phyloP scores from a whole-genome alignment of 2,329 filamentous ascomycete genomes.

The Septoria linicola region DNA sequence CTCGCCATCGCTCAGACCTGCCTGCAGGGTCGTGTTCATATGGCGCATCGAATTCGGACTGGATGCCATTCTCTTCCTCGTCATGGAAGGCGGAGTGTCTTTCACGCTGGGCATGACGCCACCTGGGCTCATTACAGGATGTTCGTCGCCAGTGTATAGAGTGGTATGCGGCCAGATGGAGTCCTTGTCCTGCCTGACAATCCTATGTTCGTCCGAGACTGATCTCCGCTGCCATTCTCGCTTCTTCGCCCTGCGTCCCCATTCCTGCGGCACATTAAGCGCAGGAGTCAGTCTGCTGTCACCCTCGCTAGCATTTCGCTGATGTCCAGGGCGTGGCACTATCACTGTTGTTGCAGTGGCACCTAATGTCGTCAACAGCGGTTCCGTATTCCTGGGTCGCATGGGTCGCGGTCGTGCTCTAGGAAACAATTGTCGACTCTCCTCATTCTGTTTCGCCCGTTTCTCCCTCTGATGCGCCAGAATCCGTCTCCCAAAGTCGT shows the following conservation, averaged over 20 bases:
- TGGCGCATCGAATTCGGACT: slow-evolving; percentile 30
- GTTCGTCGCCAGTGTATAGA: slow-evolving; percentile 36
- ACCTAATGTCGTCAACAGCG: slow-evolving; percentile 11
- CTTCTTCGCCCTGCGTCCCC: slow-evolving; percentile 48
- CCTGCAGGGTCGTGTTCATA: slow-evolving; percentile 30
- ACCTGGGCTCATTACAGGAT: slow-evolving; percentile 13
- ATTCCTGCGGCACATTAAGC: slow-evolving; percentile 46
- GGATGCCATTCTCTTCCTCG: slow-evolving; percentile 19
- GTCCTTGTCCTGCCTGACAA: slow-evolving; percentile 22
- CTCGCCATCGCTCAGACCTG: slow-evolving; percentile 32
- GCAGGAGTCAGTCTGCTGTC: slow-evolving; percentile 46
- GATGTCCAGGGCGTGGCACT: slow-evolving; percentile 9
- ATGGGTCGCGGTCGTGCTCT: slow-evolving; percentile 21
- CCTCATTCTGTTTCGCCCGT: slow-evolving; percentile 41
- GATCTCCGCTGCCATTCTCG: slow-evolving; percentile 44
- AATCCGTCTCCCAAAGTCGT: slow-evolving; percentile 49
- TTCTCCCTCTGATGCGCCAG: slow-evolving; percentile 47
- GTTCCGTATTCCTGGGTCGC: slow-evolving; percentile 11
- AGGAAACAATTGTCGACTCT: slow-evolving; percentile 26
- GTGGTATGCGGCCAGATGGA: slow-evolving; percentile 27
- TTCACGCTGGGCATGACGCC: slow-evolving; percentile 42
- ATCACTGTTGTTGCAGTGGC: not conserved
- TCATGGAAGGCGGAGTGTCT: slow-evolving; percentile 44
- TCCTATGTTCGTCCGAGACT: slow-evolving; percentile 27
- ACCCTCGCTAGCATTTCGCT: slow-evolving; percentile 30